phyloP scores from a whole-genome alignment of 805 yeast species.

The Saccharomycopsis capsularis region DNA sequence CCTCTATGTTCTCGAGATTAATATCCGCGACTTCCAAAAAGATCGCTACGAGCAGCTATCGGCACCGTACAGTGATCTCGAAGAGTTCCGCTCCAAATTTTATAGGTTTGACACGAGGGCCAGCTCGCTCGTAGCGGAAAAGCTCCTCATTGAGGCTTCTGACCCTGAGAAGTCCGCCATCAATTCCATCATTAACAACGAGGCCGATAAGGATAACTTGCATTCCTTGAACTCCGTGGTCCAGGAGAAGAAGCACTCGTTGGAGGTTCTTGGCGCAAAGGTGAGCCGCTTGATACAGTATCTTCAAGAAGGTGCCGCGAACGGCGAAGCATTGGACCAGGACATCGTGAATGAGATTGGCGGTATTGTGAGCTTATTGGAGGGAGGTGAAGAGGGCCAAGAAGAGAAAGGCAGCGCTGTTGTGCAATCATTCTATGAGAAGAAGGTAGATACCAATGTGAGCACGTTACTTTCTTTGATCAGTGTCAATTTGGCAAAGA shows the following conservation, averaged over 20 bases:
- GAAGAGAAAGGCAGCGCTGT: not conserved
- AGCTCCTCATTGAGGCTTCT: slow-evolving; percentile 2
- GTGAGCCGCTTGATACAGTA: slow-evolving; percentile 2
- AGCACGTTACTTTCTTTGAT: not conserved
- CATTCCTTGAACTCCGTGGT: not conserved
- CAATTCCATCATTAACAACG: not conserved
- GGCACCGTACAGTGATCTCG: no score
- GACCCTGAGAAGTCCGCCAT: slow-evolving; percentile 10
- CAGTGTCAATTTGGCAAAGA: not conserved
- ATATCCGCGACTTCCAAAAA: not conserved
- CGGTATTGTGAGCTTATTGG: not conserved
- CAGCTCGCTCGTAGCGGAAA: not conserved
- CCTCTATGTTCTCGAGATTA: slow-evolving; percentile 3
- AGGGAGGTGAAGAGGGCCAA: not conserved
- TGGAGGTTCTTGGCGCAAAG: not conserved
- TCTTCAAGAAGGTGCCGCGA: not conserved
- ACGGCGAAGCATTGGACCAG: not conserved
- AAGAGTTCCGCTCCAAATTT: not conserved
- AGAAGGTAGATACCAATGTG: not conserved
- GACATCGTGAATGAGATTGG: slow-evolving; percentile 2
- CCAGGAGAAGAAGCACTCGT: not conserved
- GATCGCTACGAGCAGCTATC: no score
- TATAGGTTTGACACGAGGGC: not conserved
- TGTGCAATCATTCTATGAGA: not conserved
- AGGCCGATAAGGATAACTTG: not conserved